Evolutionary conservation across 2,329 filamentous ascomycete genomes (phyloP), one percentile per base, ranked within the genome.

Genomic region (Penicillium sp.): DNA sequence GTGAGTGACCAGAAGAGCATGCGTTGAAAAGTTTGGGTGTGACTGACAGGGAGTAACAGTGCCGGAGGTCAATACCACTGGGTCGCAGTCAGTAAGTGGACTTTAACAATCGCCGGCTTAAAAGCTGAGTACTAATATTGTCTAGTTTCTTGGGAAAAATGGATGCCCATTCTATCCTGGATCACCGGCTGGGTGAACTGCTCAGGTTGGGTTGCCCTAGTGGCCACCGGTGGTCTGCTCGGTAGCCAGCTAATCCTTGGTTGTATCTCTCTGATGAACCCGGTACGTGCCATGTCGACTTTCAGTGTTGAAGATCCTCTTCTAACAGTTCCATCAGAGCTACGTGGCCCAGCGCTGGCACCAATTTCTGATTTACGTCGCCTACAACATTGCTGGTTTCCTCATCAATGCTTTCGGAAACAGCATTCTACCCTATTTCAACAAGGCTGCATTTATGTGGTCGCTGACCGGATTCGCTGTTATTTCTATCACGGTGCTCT

Each of bases 361-460:
- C 59, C 82, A 87, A 56, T 89, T 89, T 66, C 72, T 88, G 25
- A 83, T 89, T 42, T 89, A 88, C 66, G 76, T 86, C 39, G 83
- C 68, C 6, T 84, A 83, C 62, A 84, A 81, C 5, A 50, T 82
- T 20, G 67, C 79, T 13, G 82, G 82, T 3, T 81, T 88, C 50
- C 48, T 80, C 42, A 72, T 88, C 66, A 89, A 89, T 55, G 79
- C 81, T 1, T 85, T 88, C 56, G 72, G 78, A 62, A 85, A 81
- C 58, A 71, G 74, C 3, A 60, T 83, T 3, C 73, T 89, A 3
- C 85, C 86, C 0, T 75, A 78, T 10, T 74, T 89, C 57, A 89
- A 84, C 62, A 83, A 86, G 63, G 76, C 77, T 15, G 86, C 86
- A 1, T 86, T 89, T 56, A 77, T 82, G 44, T 89, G 86, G 86